Base-by-base conservation (phyloP, 1,284 basidiomycete genomes). In the Rhodofomes roseus region DNA sequence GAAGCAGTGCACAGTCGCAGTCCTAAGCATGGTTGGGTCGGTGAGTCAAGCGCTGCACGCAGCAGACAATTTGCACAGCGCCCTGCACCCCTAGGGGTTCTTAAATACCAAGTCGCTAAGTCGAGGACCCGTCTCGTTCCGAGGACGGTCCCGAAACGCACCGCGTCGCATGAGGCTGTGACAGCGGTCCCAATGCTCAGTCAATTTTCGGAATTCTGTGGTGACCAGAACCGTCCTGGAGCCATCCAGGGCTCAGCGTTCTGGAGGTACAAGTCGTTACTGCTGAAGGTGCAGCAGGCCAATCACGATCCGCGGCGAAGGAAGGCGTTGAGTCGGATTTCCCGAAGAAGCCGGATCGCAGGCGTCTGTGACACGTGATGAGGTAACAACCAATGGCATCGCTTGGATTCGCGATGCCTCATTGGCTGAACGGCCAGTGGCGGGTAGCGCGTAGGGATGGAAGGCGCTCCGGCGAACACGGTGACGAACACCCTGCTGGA, bases 121-220 rank as follows among this genome's bases (percentile, higher is more conserved):
- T 18, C 5, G 50, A 43, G 53, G 16, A 58, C 54, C 67, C 68
- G 68, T 66, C 63, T 60, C 63, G 54, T 64, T 59, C 68, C 68
- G 68, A 67, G 48, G 53, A 11, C 57, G 56, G 60, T 54, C 61
- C 67, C 67, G 67, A 65, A 54, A 36, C 53, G 48, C 57, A 67
- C 66, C 67, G 66, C 46, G 22, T 25, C 29, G 52, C 43, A 18
- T 34, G 18, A 52, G 29, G 22, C 20, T 23, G 50, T 37, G 34
- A 52, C 31, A 12, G 50, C 20, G 29, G 50, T 34, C 2, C 50
- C 31, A 34, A 29, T 40, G 11, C 31, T 34, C 11, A 39, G 44
- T 43, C 54, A 14, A 22, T 18, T 41, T 51, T 31, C 55, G 23
- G 50, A 52, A 46, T 39, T 25, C 2, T 14, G 23, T 37, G 43